Evolutionary conservation across 345 rosid species (phyloP).

Genomic region (Aquilaria yunnanensis): DNA sequence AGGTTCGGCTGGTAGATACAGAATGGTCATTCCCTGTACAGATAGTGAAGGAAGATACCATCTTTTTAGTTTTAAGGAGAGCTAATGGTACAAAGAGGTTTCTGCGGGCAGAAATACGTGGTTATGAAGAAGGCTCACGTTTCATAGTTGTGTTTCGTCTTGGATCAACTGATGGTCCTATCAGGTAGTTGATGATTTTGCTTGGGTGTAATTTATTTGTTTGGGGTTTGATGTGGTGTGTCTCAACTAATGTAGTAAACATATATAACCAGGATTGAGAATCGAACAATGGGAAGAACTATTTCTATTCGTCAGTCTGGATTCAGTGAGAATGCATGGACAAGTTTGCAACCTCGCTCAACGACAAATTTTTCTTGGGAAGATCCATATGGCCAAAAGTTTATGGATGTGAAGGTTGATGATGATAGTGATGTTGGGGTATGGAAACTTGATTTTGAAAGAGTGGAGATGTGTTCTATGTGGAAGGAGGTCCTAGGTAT

Average conservation of each 20-base stretch:
- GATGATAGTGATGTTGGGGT: conserved; percentile 26
- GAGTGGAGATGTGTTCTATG: conserved; percentile 34
- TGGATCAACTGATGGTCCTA: conserved; percentile 77
- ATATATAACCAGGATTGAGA: conserved; percentile 66
- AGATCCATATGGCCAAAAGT: conserved; percentile 88
- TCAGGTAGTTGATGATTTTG: conserved; percentile 46
- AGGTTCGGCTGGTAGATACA: conserved; percentile 78
- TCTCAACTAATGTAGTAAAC: conserved; percentile 12
- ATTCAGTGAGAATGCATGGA: conserved; percentile 73
- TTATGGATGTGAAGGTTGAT: conserved; percentile 62
- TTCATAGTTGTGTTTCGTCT: conserved; percentile 84
- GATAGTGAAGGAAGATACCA: conserved; percentile 82
- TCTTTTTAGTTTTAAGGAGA: conserved; percentile 67
- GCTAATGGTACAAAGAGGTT: conserved; percentile 45
- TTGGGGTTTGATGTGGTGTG: background rate
- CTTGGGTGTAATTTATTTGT: background rate
- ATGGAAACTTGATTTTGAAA: conserved; percentile 65
- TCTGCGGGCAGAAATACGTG: conserved; percentile 82
- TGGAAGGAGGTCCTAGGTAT: conserved; percentile 42
- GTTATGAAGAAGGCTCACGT: conserved; percentile 98
- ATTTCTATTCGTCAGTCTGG: conserved; percentile 87
- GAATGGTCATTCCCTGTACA: conserved; percentile 92
- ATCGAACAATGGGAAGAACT: conserved; percentile 50
- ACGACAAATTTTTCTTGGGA: conserved; percentile 84
- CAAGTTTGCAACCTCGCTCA: conserved; percentile 62